A percentile compares a stretch with the other conserved stretches of the same genome.
Conservation (phyloP, 768 basidiomycete genomes). For the Russula sp. region DNA sequence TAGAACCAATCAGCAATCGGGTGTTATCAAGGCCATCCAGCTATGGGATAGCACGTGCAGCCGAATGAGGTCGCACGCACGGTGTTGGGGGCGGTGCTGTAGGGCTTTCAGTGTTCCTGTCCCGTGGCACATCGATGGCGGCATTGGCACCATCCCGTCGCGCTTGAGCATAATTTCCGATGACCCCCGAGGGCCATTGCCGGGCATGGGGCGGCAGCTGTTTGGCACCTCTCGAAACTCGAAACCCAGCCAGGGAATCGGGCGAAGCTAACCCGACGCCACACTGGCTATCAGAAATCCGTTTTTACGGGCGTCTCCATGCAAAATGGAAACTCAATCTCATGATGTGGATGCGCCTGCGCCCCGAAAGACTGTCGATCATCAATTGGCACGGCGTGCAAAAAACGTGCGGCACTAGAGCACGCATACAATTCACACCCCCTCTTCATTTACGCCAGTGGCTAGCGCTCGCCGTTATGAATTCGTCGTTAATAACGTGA, state of each 20-base stretch:
- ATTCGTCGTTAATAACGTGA: not conserved
- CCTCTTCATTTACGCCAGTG: slow-evolving; percentile 6
- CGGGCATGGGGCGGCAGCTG: not conserved
- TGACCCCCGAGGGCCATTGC: not conserved
- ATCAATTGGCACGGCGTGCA: not conserved
- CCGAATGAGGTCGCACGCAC: not conserved
- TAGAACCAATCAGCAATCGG: slow-evolving; percentile 5
- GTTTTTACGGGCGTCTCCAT: too few relatives aligned
- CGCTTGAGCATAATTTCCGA: too few relatives aligned
- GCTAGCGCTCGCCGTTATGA: not conserved
- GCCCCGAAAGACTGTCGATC: not conserved
- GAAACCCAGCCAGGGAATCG: not conserved
- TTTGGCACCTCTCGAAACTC: not conserved
- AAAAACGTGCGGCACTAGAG: not conserved
- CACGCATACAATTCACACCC: not conserved
- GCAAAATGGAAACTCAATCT: not conserved
- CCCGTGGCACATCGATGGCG: not conserved
- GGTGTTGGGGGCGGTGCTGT: slow-evolving; percentile 7
- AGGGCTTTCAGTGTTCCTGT: not conserved
- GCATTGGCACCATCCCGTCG: not conserved
- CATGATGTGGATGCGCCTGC: not conserved
- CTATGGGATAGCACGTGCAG: not conserved
- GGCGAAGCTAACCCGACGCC: too few relatives aligned
- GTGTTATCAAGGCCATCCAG: not conserved
- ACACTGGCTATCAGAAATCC: too few relatives aligned